phyloP scores from a whole-genome alignment of 768 basidiomycete genomes.

The Hortiboletus campestris region DNA sequence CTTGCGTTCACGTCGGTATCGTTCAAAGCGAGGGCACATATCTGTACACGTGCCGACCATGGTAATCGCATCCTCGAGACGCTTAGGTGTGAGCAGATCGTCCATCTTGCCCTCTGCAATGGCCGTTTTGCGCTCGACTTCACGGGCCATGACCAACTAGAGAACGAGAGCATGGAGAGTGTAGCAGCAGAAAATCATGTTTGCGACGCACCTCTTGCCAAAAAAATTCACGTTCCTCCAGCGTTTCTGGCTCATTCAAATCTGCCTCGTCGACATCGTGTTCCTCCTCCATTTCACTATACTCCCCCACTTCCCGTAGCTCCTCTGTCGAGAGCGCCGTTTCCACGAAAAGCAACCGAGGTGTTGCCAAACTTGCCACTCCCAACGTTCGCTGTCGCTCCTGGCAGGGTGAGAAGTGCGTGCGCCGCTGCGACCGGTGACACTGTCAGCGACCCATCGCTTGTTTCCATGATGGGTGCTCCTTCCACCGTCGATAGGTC shows the following conservation, averaged over 20 bases:
- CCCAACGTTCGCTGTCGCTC: conserved; percentile 56
- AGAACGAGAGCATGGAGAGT: conserved; percentile 21
- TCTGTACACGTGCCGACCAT: conserved; percentile 89
- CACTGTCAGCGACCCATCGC: conserved; percentile 54
- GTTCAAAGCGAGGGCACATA: conserved; percentile 95
- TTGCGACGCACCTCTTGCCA: conserved; percentile 63
- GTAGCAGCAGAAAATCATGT: conserved; percentile 5
- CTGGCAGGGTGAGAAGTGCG: conserved; percentile 37
- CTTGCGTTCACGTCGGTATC: conserved; percentile 86
- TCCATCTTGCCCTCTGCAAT: conserved; percentile 87
- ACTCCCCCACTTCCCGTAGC: conserved; percentile 33
- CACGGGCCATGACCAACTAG: conserved; percentile 72
- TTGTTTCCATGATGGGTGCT: conserved; percentile 50
- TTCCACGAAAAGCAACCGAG: conserved; percentile 35
- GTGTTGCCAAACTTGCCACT: conserved; percentile 46
- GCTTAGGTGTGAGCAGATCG: conserved; percentile 74
- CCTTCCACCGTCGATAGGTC: conserved; percentile 23
- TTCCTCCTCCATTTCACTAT: conserved; percentile 36
- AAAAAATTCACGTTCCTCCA: conserved; percentile 65
- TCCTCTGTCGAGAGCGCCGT: conserved; percentile 29
- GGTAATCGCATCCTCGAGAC: conserved; percentile 87
- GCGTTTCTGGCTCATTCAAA: conserved; percentile 52
- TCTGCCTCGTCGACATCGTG: conserved; percentile 34
- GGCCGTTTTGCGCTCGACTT: conserved; percentile 65
- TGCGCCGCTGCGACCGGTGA: conserved; percentile 32